Base-by-base conservation (phyloP, 2,329 filamentous ascomycete species). In the Drechslerella dactyloides region DNA sequence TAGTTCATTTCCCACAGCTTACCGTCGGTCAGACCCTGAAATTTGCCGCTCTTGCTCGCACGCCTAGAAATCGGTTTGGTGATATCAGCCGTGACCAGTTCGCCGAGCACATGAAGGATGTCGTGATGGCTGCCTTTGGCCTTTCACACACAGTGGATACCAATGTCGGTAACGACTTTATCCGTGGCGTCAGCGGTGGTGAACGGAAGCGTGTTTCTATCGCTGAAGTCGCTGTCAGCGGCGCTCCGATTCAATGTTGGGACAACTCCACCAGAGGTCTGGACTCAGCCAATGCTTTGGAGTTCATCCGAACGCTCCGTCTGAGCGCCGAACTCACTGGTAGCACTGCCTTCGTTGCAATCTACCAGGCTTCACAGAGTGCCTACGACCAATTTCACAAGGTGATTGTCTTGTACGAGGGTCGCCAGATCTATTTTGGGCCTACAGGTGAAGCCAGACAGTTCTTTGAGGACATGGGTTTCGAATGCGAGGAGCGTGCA, bases 121-220 rank as follows among this genome's bases (percentile, higher is more conserved):
- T 89, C 0, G 85, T 89, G 73, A 87, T 89, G 79, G 89, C 89
- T 23, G 79, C 89, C 0, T 91, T 90, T 75, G 89, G 89, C 74
- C 85, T 92, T 30, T 85, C 85, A 37, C 89, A 92, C 76, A 90
- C 88, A 0, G 82, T 89, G 75, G 84, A 87, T 69, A 92, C 90
- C 5, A 89, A 88, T 75, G 88, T 93, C 11, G 90, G 90, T 6
- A 87, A 91, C 69, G 88, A 91, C 75, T 86, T 89, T 48, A 83
- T 92, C 10, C 86, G 89, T 0, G 90, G 90, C 54, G 85, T 90
- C 0, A 87, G 85, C 6, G 89, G 88, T 24, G 88, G 89, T 40
- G 88, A 90, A 78, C 83, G 87, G 63, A 93, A 94, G 81, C 87
- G 91, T 78, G 90, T 96, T 3, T 90, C 87, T 69, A 81, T 92